A percentile compares a stretch with the other conserved stretches of the same genome.
Conservation (phyloP, 106 monocot species). For the Dendrobium catenatum region DNA sequence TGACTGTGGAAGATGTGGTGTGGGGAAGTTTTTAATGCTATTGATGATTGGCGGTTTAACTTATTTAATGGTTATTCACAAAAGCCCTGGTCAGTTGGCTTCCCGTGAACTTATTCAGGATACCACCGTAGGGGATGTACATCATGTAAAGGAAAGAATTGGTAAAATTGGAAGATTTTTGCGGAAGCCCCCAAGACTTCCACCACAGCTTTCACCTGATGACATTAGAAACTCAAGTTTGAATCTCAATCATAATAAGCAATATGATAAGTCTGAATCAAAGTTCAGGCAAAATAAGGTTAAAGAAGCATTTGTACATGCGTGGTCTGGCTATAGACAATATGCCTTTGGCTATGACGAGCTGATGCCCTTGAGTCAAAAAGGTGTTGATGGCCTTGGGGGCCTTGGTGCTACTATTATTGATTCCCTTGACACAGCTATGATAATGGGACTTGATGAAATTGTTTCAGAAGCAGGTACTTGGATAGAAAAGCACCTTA, state of each 20-base stretch:
- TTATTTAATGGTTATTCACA: conserved; percentile 34
- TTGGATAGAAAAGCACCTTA: conserved; percentile 72
- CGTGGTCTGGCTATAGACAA: conserved; percentile 76
- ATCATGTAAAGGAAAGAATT: conserved; percentile 11
- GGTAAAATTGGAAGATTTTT: conserved; percentile 30
- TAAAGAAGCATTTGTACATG: conserved; percentile 82
- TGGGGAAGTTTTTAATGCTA: conserved; percentile 59
- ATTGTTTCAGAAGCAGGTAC: conserved; percentile 63
- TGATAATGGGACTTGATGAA: conserved; percentile 77
- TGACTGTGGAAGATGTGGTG: conserved; percentile 44
- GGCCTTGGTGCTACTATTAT: conserved; percentile 88
- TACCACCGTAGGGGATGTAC: conserved; percentile 9
- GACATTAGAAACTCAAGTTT: conserved; percentile 33
- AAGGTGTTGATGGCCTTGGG: conserved; percentile 76
- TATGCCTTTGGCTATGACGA: conserved; percentile 92
- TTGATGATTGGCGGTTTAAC: conserved; percentile 64
- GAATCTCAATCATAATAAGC: conserved; percentile 14
- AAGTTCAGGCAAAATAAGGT: conserved; percentile 55
- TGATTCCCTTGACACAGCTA: conserved; percentile 86
- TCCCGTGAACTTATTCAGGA: conserved; percentile 16
- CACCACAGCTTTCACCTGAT: conserved; percentile 70
- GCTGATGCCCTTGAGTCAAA: conserved; percentile 74
- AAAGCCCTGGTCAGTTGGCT: conserved; percentile 21
- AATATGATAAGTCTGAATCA: conserved; percentile 28
- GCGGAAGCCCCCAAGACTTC: conserved; percentile 69